Percentiles rank a stretch among this genome's conserved stretches.
These are phyloP conservation scores for Chimonanthus praecox DNA, from an alignment of 164 flowering plant genomes.

Conservation along the genomic window DNA sequence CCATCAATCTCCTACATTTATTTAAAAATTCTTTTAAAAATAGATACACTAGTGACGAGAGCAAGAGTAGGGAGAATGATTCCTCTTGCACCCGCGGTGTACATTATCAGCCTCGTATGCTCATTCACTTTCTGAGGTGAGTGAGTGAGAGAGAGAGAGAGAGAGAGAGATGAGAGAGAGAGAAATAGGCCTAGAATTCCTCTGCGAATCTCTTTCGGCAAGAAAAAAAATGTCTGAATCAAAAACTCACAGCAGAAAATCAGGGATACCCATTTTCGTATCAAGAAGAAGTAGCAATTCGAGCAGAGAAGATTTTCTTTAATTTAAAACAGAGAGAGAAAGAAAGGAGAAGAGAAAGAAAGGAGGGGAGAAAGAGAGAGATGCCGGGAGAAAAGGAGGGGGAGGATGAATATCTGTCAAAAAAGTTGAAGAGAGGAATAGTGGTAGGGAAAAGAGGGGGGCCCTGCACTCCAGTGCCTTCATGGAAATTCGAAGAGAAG, in stretches of 20 bases:
- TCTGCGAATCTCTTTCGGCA: background rate
- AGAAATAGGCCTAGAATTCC: background rate
- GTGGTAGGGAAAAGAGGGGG: slow-evolving; percentile 55
- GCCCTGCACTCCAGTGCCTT: slow-evolving; percentile 60
- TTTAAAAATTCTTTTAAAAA: too few species aligned
- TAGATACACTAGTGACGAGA: too few species aligned
- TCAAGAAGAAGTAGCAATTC: background rate
- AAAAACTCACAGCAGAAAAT: background rate
- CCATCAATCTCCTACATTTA: too few species aligned
- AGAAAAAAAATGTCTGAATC: background rate
- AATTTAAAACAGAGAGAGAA: background rate
- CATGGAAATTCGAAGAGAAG: slow-evolving; percentile 45
- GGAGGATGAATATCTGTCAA: slow-evolving; percentile 39
- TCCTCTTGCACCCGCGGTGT: too few species aligned
- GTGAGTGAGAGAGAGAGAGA: background rate
- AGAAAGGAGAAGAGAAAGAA: background rate
- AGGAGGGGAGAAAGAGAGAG: slow-evolving; percentile 3
- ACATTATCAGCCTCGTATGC: too few species aligned
- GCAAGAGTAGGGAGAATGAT: too few species aligned
- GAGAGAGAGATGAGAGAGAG: too few species aligned
- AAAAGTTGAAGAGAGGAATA: slow-evolving; percentile 56
- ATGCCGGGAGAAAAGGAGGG: slow-evolving; percentile 24
- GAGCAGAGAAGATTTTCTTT: background rate
- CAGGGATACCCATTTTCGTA: background rate
- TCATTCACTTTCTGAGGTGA: background rate